Evolutionary conservation across 495 filamentous ascomycete genomes (phyloP).

Genomic region (Penicillium atrosanguineum): DNA sequence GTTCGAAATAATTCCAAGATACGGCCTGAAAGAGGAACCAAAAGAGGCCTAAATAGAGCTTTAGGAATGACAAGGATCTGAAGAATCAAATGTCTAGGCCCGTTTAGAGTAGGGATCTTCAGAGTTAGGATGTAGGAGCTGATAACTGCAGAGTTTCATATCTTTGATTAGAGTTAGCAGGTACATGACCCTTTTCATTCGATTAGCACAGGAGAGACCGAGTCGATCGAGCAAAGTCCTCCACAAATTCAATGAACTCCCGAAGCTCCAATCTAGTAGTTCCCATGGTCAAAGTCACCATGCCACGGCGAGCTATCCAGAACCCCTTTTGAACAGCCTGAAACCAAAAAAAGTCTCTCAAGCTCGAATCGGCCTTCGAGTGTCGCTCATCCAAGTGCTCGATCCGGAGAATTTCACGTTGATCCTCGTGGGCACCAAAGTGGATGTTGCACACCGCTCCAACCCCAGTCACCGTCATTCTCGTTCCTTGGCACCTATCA

Average conservation of each 20-base stretch:
- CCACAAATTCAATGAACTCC: slow-evolving; percentile 23
- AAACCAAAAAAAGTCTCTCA: slow-evolving; percentile 50
- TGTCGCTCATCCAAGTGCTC: background rate
- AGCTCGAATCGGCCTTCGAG: slow-evolving; percentile 2
- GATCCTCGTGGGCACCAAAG: slow-evolving; percentile 13
- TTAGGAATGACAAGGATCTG: too few relatives aligned
- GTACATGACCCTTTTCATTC: too few relatives aligned
- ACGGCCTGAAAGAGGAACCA: too few relatives aligned
- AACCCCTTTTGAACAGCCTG: slow-evolving; percentile 48
- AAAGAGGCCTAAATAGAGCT: too few relatives aligned
- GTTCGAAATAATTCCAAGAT: too few relatives aligned
- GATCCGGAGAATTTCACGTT: slow-evolving; percentile 4
- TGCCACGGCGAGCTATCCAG: slow-evolving; percentile 45
- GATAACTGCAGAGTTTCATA: background rate
- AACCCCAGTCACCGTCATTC: slow-evolving; percentile 18
- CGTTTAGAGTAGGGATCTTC: background rate
- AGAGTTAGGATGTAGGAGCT: background rate
- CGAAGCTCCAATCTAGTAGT: slow-evolving; percentile 39
- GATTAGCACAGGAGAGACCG: background rate
- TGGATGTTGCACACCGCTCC: slow-evolving; percentile 20
- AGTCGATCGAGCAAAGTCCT: background rate
- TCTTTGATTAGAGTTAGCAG: too few relatives aligned
- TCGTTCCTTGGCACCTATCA: slow-evolving; percentile 9
- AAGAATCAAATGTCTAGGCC: too few relatives aligned
- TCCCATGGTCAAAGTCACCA: slow-evolving; percentile 40